Base-by-base conservation (phyloP, 2,329 filamentous ascomycete species). In the Colletotrichum graminicola region DNA sequence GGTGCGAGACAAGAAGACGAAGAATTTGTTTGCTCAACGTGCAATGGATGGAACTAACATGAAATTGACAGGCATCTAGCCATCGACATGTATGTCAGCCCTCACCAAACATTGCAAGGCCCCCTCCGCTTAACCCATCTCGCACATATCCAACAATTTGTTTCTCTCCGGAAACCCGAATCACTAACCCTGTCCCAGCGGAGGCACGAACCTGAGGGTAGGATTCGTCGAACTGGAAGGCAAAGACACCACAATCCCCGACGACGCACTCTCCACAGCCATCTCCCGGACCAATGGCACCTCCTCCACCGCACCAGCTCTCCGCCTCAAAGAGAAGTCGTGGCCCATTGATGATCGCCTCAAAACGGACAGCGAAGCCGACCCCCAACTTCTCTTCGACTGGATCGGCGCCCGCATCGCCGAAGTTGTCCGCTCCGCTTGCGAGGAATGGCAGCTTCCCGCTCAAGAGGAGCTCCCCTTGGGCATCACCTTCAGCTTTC, bases 331-430 rank as follows among this genome's bases (percentile, higher is more conserved):
- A 66, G 93, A 94, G 78, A 91, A 86, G 74, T 89, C 88, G 65
- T 94, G 92, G 92, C 89, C 92, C 10, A 95, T 95, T 75, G 88
- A 87, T 59, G 89, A 94, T 52, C 88, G 91, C 66, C 81, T 94
- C 73, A 94, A 94, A 77, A 89, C 88, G 79, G 90, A 94, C 75
- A 91, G 45, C 34, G 52, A 62, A 2, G 60, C 54, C 8, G 62
- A 94, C 73, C 89, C 92, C 1, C 90, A 94, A 67, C 90, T 91
- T 68, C 83, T 95, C 2, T 96, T 96, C 79, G 82, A 86, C n/a
- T 96, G 93, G 93, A 93, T 96, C 74, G 93, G 93, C 34, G 84
- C 88, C 75, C 93, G 91, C 76, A 93, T 96, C 75, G 92, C 92
- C 18, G 86, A 92, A 72, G 92, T 95, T 4, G 90, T 95, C 21